A percentile compares a stretch with the other conserved stretches of the same genome.
Evolutionary conservation across 495 filamentous ascomycete genomes (phyloP).

Genomic region (Aspergillus campestris): DNA sequence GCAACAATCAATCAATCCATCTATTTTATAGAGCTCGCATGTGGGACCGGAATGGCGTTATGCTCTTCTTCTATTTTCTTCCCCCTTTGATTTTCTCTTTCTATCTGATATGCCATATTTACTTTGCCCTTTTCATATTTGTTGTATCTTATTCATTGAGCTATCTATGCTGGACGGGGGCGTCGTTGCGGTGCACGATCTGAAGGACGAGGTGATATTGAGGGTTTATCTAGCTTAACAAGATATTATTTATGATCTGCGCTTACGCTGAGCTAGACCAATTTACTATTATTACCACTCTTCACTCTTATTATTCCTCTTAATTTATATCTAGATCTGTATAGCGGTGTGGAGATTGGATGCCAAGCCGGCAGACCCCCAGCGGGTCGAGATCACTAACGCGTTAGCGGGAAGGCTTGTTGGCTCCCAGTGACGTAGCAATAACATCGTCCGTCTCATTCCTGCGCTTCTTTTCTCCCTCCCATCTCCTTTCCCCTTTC

Average conservation of each 20-base stretch:
- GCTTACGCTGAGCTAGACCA: too few relatives aligned
- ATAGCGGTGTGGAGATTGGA: not conserved
- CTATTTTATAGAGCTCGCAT: slow-evolving; percentile 24
- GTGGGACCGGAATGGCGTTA: slow-evolving; percentile 25
- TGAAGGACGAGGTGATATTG: too few relatives aligned
- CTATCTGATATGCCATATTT: slow-evolving; percentile 1
- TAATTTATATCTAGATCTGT: not conserved
- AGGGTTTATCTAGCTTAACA: too few relatives aligned
- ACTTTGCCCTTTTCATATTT: not conserved
- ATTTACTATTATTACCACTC: not conserved
- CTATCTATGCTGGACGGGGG: too few relatives aligned
- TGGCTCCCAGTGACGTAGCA: slow-evolving; percentile 1
- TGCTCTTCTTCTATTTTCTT: slow-evolving; percentile 3
- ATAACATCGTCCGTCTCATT: not conserved
- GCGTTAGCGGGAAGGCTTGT: slow-evolving; percentile 3
- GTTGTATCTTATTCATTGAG: not conserved
- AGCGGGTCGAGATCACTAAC: not conserved
- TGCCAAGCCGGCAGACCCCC: slow-evolving; percentile 8
- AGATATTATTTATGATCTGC: too few relatives aligned
- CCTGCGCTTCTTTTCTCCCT: not conserved
- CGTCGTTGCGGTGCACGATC: too few relatives aligned
- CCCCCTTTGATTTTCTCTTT: slow-evolving; percentile 1
- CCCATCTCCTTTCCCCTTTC: not conserved
- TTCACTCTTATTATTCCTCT: not conserved
- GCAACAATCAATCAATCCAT: too few relatives aligned